Base-by-base conservation (phyloP, 2,329 filamentous ascomycete species). In the Aspergillus novofumigatus region DNA sequence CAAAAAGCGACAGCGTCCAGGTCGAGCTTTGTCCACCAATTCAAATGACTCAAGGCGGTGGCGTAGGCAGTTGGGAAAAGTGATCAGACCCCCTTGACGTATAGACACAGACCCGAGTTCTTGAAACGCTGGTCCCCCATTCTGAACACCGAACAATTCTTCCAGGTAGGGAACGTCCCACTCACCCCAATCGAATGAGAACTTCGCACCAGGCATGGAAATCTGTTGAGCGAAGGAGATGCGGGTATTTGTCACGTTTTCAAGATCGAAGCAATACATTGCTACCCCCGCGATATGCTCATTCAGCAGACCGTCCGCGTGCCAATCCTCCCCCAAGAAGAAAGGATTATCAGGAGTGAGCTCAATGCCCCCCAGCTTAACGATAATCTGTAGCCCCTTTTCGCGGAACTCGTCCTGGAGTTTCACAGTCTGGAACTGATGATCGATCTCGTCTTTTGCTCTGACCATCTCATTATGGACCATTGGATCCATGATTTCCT, bases 381-480 rank as follows among this genome's bases (percentile, higher is more conserved):
- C 55, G 49, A 63, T 51, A 11, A 60, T 21, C 29, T 63, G 59
- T 7, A 63, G 53, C 23, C 61, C 61, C 28, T 58, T n/a, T 14
- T 56, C 44, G 35, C 59, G 57, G 29, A 62, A 61, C 1, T 55
- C 44, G 6, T 63, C 41, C 14, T 63, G 55, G 23, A 63, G 52
- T 20, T 50, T 49, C n/a, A 62, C 49, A 11, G n/a, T 50, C 35
- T 63, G 60, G 53, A 53, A 60, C 3, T 54, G 32, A 41, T 63
- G 61, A 51, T 61, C 49, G 7, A 49, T 23, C 28, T n/a, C 9
- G 8, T 29, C 55, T 17, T 42, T 47, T 44, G 45, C 38, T 32
- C 29, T 49, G 21, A 52, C 3, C 25, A 44, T 44, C 41, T 44
- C 41, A 44, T 44, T 21, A 44, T 21, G n/a, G 20, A 44, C 0